Percentiles rank a stretch among this genome's conserved stretches.
Conservation (phyloP, 176 grass and related monocot species). For the Avena atlantica region DNA sequence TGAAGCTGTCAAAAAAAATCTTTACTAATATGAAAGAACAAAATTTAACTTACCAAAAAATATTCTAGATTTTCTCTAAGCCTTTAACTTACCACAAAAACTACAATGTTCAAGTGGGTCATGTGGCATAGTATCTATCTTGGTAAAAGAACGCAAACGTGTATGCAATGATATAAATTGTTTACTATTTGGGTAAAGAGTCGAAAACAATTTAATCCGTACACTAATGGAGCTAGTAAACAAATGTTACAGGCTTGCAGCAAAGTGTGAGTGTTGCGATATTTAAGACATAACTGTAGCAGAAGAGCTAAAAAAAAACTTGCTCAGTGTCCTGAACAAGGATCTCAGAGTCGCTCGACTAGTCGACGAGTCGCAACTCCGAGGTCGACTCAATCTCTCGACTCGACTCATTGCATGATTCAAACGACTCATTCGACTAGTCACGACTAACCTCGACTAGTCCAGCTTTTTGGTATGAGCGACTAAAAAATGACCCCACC, state of each 20-base stretch:
- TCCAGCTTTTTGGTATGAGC: too few species aligned
- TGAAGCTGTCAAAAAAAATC: background rate
- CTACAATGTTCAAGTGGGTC: background rate
- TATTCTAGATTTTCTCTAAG: conserved; percentile 14
- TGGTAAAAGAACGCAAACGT: conserved; percentile 4
- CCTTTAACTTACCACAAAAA: background rate
- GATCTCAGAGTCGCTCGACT: too few species aligned
- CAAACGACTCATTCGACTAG: too few species aligned
- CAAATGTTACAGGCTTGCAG: conserved; percentile 21
- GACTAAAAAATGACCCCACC: too few species aligned
- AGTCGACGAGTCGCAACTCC: too few species aligned
- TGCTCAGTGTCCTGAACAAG: background rate
- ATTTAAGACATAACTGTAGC: background rate
- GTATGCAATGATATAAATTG: background rate
- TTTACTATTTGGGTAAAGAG: conserved; percentile 23
- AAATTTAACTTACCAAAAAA: background rate
- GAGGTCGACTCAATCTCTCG: too few species aligned
- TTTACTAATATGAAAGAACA: background rate
- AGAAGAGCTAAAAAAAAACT: conserved; percentile 3
- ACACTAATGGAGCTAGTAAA: conserved; percentile 8
- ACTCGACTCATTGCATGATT: too few species aligned
- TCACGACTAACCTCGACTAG: too few species aligned
- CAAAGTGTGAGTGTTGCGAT: background rate
- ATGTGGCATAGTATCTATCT: background rate
- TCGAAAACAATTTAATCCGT: background rate